Conservation (phyloP, 2,329 filamentous ascomycete genomes). For the Alternaria gaisen region DNA sequence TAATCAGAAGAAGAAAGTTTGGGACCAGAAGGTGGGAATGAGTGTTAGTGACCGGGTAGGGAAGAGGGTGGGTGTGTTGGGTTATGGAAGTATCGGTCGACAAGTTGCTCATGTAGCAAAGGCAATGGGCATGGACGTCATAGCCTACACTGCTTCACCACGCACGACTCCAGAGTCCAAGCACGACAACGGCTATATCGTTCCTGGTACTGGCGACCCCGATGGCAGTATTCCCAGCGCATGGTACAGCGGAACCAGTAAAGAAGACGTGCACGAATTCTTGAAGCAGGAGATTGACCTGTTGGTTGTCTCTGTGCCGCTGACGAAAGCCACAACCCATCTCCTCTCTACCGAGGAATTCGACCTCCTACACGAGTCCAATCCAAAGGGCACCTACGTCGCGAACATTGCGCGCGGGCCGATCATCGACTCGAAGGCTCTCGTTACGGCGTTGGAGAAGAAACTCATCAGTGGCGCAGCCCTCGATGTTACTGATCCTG, state of each 20-base stretch:
- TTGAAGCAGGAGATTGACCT: slow-evolving; percentile 65
- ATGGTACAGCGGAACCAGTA: slow-evolving; percentile 66
- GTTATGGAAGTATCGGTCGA: slow-evolving; percentile 70
- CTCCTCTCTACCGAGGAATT: slow-evolving; percentile 66
- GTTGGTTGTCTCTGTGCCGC: slow-evolving; percentile 64
- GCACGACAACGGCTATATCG: slow-evolving; percentile 71
- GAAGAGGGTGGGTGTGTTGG: slow-evolving; percentile 66
- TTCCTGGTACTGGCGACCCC: slow-evolving; percentile 70
- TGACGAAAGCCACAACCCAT: slow-evolving; percentile 64
- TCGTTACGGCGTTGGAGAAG: slow-evolving; percentile 69
- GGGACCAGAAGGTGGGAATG: slow-evolving; percentile 54
- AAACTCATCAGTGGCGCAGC: slow-evolving; percentile 71
- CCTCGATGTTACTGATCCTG: slow-evolving; percentile 81
- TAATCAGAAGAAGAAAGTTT: slow-evolving; percentile 65
- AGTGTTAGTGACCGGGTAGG: slow-evolving; percentile 64
- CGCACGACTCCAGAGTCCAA: slow-evolving; percentile 72
- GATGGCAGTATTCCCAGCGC: slow-evolving; percentile 63
- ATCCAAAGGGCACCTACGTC: slow-evolving; percentile 64
- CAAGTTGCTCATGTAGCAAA: slow-evolving; percentile 67
- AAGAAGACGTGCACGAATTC: slow-evolving; percentile 62
- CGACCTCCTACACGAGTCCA: slow-evolving; percentile 59
- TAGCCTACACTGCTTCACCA: slow-evolving; percentile 77
- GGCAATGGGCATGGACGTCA: slow-evolving; percentile 74
- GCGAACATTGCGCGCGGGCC: slow-evolving; percentile 76
- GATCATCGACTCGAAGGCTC: slow-evolving; percentile 68